Evolutionary conservation across 805 yeast genomes (phyloP), one percentile per base, ranked within the genome.

Genomic region (Komagataella pastoris): DNA sequence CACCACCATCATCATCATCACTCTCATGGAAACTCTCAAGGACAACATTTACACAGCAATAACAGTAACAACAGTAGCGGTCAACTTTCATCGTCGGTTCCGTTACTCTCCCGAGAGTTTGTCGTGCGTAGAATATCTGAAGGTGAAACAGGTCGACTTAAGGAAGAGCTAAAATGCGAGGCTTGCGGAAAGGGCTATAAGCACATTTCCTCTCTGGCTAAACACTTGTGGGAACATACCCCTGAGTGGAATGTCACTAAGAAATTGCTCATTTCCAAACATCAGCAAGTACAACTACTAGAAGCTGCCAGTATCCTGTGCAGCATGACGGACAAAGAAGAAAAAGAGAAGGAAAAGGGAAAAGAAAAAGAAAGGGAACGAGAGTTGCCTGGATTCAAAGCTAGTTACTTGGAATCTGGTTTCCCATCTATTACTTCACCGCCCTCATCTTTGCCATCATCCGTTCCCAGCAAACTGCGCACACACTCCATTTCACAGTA

Each of bases 211-310:
- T 83, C 90, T n/a, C 73, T 87, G 54, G 93, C 95, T 2, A 87
- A 87, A 65, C 95, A 87, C 67, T 67, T 88, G 45, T 88, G 96
- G 96, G 96, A 88, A 62, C 96, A 88, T 64, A 88, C 96, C 0
- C 95, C 96, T 0, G 96, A 88, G 62, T 88, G 96, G 96, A 85
- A 81, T 59, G 83, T 83, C 63, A 88, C 96, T 3, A 83, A 86
- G 57, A 85, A 85, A 63, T 70, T 88, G 51, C 70, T 84, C 44
- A 86, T 88, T 44, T 82, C 88, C n/a, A 86, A 86, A 65, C 95
- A 86, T 66, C 95, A 86, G 65, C 95, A 86, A 63, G 95, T 87
- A 14, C 95, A 86, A 66, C 71, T 86, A 44, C 71, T 86, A 50
- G 95, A 82, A 61, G 88, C 87, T 30, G 88, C 88, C 4, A 78